phyloP scores from a whole-genome alignment of 257 asterid species.

The Ehretia macrophylla region DNA sequence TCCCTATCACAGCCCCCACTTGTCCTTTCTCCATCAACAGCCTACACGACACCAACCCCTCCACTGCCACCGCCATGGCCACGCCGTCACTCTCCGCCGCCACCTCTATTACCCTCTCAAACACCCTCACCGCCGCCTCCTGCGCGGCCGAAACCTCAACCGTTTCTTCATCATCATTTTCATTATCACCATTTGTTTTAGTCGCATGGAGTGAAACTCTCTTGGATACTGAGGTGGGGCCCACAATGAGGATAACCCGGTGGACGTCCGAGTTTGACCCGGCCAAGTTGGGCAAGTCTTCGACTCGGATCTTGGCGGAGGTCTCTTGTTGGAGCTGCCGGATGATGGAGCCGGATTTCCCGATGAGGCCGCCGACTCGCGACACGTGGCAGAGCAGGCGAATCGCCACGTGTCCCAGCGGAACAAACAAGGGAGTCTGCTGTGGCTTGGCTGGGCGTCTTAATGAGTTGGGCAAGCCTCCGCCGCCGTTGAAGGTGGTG shows the following conservation, averaged over 20 bases:
- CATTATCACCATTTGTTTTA: background rate
- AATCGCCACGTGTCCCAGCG: conserved; percentile 51
- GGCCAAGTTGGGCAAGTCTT: conserved; percentile 25
- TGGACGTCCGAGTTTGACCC: conserved; percentile 28
- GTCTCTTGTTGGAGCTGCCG: conserved; percentile 63
- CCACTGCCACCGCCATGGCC: conserved; percentile 24
- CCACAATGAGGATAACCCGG: conserved; percentile 50
- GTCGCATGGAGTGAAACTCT: conserved; percentile 22
- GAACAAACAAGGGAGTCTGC: conserved; percentile 33
- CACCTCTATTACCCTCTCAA: conserved; percentile 70
- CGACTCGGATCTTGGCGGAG: conserved; percentile 52
- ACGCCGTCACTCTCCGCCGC: conserved; percentile 51
- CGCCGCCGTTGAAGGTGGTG: conserved; percentile 19
- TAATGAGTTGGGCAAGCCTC: conserved; percentile 2
- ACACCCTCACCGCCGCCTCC: conserved; percentile 64
- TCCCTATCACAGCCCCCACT: conserved; percentile 72
- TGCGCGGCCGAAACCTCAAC: conserved; percentile 69
- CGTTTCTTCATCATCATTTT: conserved; percentile 4
- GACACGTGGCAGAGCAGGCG: conserved; percentile 76
- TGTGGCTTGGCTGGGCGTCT: conserved; percentile 25
- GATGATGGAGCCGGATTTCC: conserved; percentile 63
- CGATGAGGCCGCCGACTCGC: conserved; percentile 69
- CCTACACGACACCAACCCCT: conserved; percentile 54
- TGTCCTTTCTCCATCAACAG: conserved; percentile 49
- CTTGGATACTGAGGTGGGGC: conserved; percentile 27